These are phyloP conservation scores for Diaporthe citri DNA, from an alignment of 2,329 filamentous ascomycete species.

Conservation along the genomic window DNA sequence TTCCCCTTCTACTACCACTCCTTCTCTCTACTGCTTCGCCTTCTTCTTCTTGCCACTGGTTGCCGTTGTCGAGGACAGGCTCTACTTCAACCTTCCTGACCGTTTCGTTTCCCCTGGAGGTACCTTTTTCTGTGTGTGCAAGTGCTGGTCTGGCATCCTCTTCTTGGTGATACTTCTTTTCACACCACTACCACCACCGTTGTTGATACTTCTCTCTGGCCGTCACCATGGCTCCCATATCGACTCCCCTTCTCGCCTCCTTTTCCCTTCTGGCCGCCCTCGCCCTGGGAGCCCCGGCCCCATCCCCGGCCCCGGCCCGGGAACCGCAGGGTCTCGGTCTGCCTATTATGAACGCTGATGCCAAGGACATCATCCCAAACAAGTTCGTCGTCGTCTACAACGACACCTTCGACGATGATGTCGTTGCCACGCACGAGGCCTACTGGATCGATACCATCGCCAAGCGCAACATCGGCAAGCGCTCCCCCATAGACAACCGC, in stretches of 20 bases:
- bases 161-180: slow-evolving; percentile 14
- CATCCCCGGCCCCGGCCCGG: slow-evolving; percentile 7
- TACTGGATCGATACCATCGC: slow-evolving; percentile 62
- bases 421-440: slow-evolving; percentile 63
- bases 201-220: background rate
- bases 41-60: slow-evolving; percentile 2
- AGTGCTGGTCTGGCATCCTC: slow-evolving; percentile 33
- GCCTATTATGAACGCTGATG: slow-evolving; percentile 63
- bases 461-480: slow-evolving; percentile 69
- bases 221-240: slow-evolving; percentile 29
- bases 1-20: background rate
- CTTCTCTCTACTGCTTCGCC: background rate
- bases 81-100: background rate
- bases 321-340: slow-evolving; percentile 50
- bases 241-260: slow-evolving; percentile 21
- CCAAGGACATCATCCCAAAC: slow-evolving; percentile 64
- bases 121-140: slow-evolving; percentile 10
- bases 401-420: slow-evolving; percentile 60
- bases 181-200: background rate
- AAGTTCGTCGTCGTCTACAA: slow-evolving; percentile 77
- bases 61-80: slow-evolving; percentile 18
- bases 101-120: background rate
- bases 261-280: slow-evolving; percentile 34
- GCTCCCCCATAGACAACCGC: slow-evolving; percentile 58
- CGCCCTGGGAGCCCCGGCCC: slow-evolving; percentile 32